These are phyloP conservation scores for Houttuynia cordata DNA, from an alignment of 164 flowering plant genomes.

Conservation along the genomic window DNA sequence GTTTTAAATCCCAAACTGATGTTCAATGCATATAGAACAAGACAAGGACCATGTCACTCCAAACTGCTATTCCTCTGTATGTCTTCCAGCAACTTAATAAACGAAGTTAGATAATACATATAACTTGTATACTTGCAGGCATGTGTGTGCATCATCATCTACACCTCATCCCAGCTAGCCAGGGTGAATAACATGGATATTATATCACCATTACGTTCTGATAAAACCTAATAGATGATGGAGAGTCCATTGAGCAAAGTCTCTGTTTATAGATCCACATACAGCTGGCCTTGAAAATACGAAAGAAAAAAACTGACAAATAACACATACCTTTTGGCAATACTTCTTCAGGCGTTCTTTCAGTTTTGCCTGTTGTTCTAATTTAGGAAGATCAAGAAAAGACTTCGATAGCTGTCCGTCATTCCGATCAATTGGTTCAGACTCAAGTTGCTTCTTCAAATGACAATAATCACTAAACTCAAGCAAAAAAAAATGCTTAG, in stretches of 20 bases:
- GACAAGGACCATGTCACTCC: not conserved
- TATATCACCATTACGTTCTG: too few relatives aligned
- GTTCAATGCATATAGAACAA: not conserved
- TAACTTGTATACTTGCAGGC: too few relatives aligned
- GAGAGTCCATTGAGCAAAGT: not conserved
- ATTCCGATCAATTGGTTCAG: slow-evolving; percentile 61
- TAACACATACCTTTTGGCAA: slow-evolving; percentile 70
- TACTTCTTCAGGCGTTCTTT: slow-evolving; percentile 94
- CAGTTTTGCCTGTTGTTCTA: slow-evolving; percentile 70
- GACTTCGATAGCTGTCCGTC: slow-evolving; percentile 55
- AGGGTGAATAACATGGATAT: too few relatives aligned
- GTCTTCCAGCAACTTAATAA: too few relatives aligned
- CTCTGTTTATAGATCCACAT: not conserved
- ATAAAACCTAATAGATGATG: not conserved
- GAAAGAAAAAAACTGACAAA: not conserved
- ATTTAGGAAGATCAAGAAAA: slow-evolving; percentile 78
- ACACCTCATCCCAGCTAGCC: too few relatives aligned
- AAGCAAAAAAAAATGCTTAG: not conserved
- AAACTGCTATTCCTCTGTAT: too few relatives aligned
- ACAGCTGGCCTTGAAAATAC: too few relatives aligned
- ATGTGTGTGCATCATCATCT: too few relatives aligned
- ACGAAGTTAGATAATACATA: too few relatives aligned
- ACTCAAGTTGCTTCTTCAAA: slow-evolving; percentile 92
- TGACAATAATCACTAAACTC: slow-evolving; percentile 81
- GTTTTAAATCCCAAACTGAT: not conserved